Percentiles rank a stretch among this genome's conserved stretches.
Conservation (phyloP, 2,329 filamentous ascomycete species). For the Celoporthe dispersa region DNA sequence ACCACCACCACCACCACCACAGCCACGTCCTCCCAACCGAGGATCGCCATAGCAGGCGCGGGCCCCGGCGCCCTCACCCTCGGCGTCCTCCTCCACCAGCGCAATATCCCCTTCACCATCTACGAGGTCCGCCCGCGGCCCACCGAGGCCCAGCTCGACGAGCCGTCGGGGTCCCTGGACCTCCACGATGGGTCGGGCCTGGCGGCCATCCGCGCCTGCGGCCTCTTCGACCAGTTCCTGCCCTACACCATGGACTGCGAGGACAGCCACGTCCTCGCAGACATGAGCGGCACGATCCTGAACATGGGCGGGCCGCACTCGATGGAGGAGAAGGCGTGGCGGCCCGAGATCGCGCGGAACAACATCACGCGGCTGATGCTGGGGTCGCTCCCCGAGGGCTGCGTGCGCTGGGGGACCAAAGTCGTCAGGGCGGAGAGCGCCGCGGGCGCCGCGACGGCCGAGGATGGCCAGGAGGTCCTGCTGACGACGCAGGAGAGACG, state of each 20-base stretch:
- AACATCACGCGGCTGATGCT: slow-evolving; percentile 43
- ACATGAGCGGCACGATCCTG: slow-evolving; percentile 37
- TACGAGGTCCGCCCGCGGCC: slow-evolving; percentile 42
- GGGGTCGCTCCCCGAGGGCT: slow-evolving; percentile 36
- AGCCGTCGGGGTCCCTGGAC: slow-evolving; percentile 51
- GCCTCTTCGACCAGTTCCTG: slow-evolving; percentile 49
- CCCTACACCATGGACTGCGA: slow-evolving; percentile 47
- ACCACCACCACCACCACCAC: neutral
- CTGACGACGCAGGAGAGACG: slow-evolving; percentile 25
- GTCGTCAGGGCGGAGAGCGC: slow-evolving; percentile 34
- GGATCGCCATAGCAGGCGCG: slow-evolving; percentile 51
- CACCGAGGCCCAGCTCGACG: slow-evolving; percentile 33
- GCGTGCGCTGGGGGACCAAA: slow-evolving; percentile 45
- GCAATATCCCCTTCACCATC: slow-evolving; percentile 41
- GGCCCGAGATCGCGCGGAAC: slow-evolving; percentile 46
- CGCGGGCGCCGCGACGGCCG: neutral
- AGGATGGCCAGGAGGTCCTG: slow-evolving; percentile 7
- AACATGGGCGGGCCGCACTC: slow-evolving; percentile 33
- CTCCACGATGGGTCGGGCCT: slow-evolving; percentile 52
- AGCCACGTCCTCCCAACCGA: slow-evolving; percentile 11
- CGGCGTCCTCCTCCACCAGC: slow-evolving; percentile 48
- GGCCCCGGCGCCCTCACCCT: slow-evolving; percentile 54
- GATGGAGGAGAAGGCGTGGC: slow-evolving; percentile 30
- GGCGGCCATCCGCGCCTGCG: slow-evolving; percentile 48
- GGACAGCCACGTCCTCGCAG: slow-evolving; percentile 44